A percentile compares a stretch with the other conserved stretches of the same genome.
Conservation (phyloP, 208 protist species). For the Angomonas deanei region DNA sequence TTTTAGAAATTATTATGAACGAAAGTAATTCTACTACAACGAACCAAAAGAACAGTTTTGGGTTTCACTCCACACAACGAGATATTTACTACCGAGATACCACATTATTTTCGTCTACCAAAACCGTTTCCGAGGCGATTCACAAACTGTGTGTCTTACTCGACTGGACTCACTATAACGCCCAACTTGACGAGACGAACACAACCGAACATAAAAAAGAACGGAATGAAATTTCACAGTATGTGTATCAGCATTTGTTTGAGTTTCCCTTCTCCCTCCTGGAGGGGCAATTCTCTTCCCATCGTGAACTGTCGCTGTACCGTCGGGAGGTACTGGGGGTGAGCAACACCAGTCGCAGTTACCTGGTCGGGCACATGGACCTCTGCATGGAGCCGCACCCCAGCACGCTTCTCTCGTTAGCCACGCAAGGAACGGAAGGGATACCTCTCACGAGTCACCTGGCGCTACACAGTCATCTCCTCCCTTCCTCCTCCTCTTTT, state of each 20-base stretch:
- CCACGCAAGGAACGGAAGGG: neutral
- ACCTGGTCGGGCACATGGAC: slow-evolving; percentile 24
- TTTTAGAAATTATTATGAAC: neutral
- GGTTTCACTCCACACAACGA: slow-evolving; percentile 51
- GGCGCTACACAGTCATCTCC: neutral
- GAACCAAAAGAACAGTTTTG: neutral
- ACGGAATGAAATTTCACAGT: no score
- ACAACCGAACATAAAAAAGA: no score
- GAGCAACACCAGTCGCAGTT: slow-evolving; percentile 24
- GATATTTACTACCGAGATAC: slow-evolving; percentile 75
- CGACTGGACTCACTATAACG: neutral
- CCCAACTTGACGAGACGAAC: no score
- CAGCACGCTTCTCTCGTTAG: slow-evolving; percentile 3
- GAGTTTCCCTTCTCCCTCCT: no score
- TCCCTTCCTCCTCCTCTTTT: neutral
- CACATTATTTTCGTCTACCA: slow-evolving; percentile 31
- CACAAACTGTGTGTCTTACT: neutral
- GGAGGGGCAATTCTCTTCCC: no score
- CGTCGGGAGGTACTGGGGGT: slow-evolving; percentile 33
- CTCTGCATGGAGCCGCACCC: slow-evolving; percentile 16
- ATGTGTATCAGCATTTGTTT: no score
- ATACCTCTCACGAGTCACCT: neutral
- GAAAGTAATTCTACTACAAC: neutral
- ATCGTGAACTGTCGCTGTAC: no score
- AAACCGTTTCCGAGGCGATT: neutral